These are phyloP conservation scores for Corylus americana DNA, from an alignment of 306 rosid genomes.

Conservation along the genomic window DNA sequence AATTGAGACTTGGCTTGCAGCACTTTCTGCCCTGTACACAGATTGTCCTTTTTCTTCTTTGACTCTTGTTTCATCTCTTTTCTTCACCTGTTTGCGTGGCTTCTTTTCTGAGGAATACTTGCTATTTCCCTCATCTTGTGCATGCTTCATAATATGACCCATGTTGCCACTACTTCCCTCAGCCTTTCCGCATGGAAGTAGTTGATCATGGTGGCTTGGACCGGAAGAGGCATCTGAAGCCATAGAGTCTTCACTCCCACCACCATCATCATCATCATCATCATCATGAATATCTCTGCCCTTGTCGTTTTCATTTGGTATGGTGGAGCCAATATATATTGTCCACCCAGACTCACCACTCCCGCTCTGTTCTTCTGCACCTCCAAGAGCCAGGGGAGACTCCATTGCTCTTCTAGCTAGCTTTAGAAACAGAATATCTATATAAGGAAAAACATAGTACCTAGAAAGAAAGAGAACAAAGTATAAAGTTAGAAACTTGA, in stretches of 20 bases:
- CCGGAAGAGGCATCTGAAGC: constrained; percentile 82
- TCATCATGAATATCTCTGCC: constrained; percentile 10
- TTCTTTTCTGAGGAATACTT: constrained; percentile 40
- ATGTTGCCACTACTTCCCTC: constrained; percentile 32
- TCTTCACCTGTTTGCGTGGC: constrained; percentile 34
- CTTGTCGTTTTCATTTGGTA: constrained; percentile 13
- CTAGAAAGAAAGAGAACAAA: background rate
- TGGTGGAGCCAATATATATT: constrained; percentile 55
- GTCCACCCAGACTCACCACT: constrained; percentile 85
- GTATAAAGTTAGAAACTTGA: background rate
- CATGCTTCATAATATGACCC: constrained; percentile 15
- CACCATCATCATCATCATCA: constrained; percentile 6
- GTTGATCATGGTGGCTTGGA: constrained; percentile 41
- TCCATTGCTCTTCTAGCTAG: constrained; percentile 44
- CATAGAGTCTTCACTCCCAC: constrained; percentile 68
- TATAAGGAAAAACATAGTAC: background rate
- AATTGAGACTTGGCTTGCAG: constrained; percentile 52
- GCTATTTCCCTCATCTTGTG: constrained; percentile 13
- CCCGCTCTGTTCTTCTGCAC: constrained; percentile 35
- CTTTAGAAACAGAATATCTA: background rate
- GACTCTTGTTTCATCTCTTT: constrained; percentile 28
- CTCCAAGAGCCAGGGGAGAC: constrained; percentile 42
- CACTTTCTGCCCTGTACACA: constrained; percentile 50
- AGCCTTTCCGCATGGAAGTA: constrained; percentile 26
- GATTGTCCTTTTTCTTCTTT: constrained; percentile 27